Conservation (phyloP, 2,329 filamentous ascomycete genomes). For the Phyllosticta ampelicida region DNA sequence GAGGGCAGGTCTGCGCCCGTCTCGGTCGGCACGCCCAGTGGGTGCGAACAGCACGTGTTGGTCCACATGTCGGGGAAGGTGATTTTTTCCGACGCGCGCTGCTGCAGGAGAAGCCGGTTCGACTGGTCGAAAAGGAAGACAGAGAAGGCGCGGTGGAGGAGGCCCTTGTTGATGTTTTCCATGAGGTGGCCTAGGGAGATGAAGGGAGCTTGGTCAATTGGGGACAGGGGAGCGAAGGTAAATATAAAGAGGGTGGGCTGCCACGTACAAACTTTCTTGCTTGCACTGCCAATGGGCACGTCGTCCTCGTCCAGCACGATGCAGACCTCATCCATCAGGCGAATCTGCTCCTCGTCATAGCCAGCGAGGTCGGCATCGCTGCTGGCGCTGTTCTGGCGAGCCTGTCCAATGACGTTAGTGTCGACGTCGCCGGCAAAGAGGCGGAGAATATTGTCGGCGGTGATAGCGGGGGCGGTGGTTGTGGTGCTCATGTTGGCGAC, state of each 20-base stretch:
- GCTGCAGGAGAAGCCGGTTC: slow-evolving; percentile 87
- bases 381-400: slow-evolving; percentile 31
- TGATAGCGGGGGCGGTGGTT: slow-evolving; percentile 49
- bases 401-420: slow-evolving; percentile 47
- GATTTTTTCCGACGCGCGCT: slow-evolving; percentile 93
- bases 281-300: slow-evolving; percentile 84
- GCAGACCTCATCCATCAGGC: slow-evolving; percentile 97
- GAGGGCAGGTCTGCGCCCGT: slow-evolving; percentile 73
- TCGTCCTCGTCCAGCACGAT: slow-evolving; percentile 93
- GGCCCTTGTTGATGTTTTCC: slow-evolving; percentile 94
- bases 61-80: slow-evolving; percentile 99
- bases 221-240: neutral
- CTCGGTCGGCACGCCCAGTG: slow-evolving; percentile 82
- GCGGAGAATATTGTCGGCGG: slow-evolving; percentile 72
- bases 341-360: slow-evolving; percentile 95
- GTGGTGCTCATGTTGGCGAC: slow-evolving; percentile 9
- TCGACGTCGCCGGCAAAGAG: slow-evolving; percentile 81
- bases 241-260: neutral
- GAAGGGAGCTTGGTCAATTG: neutral
- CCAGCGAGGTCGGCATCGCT: slow-evolving; percentile 63
- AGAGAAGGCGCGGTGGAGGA: slow-evolving; percentile 94
- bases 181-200: slow-evolving; percentile 77
- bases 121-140: slow-evolving; percentile 95
- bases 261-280: slow-evolving; percentile 88
- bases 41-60: slow-evolving; percentile 98